Percentiles rank a stretch among this genome's conserved stretches.
These are phyloP conservation scores for Flaveria sonorensis DNA, from an alignment of 129 eudicot genomes.

Conservation along the genomic window DNA sequence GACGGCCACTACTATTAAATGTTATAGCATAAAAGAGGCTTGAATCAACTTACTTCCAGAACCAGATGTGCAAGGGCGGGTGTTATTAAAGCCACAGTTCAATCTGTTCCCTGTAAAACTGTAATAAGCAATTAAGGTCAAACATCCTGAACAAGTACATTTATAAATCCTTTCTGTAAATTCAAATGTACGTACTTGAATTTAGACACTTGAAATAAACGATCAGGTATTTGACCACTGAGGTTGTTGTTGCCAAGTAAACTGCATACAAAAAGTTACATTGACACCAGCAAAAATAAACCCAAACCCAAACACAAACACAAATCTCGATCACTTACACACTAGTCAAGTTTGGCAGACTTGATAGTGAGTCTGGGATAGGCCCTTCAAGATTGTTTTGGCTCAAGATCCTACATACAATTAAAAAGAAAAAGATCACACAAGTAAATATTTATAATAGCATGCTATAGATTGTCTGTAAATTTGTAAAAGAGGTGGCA, in stretches of 20 bases:
- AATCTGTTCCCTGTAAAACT: conserved; percentile 86
- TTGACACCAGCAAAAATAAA: conserved; percentile 11
- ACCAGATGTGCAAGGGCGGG: conserved; percentile 61
- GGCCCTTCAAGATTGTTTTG: conserved; percentile 83
- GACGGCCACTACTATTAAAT: background rate
- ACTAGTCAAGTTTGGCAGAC: conserved; percentile 65
- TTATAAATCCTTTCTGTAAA: background rate
- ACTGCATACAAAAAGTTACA: conserved; percentile 47
- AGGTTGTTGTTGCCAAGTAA: conserved; percentile 78
- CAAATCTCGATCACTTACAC: conserved; percentile 52
- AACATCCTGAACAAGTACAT: conserved; percentile 8
- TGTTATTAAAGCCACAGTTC: conserved; percentile 63
- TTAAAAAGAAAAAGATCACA: background rate
- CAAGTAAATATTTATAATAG: conserved; percentile 1
- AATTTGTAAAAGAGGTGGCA: background rate
- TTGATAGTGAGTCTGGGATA: conserved; percentile 76
- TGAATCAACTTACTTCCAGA: conserved; percentile 46
- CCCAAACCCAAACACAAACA: background rate
- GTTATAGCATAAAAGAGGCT: background rate
- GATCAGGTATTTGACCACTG: conserved; percentile 73
- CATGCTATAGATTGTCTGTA: background rate
- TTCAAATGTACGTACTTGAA: conserved; percentile 61
- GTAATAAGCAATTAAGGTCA: conserved; percentile 44
- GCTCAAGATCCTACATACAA: conserved; percentile 65
- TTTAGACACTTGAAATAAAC: conserved; percentile 65